Evolutionary conservation across 2,329 filamentous ascomycete species (phyloP).

Genomic region (Xylariaceae sp.): DNA sequence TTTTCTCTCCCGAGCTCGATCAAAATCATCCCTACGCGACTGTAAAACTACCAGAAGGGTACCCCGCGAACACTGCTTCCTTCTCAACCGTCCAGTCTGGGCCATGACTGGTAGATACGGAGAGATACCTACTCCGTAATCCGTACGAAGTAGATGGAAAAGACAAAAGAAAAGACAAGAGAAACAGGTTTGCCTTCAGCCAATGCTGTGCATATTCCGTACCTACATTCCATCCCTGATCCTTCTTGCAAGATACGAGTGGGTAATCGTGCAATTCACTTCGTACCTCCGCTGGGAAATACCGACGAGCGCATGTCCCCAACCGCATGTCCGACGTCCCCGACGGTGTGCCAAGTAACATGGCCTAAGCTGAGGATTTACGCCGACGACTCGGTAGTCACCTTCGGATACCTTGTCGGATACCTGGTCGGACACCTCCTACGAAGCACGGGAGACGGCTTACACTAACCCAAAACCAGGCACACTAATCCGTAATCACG

Average conservation of each 20-base stretch:
- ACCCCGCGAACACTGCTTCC: too few species aligned
- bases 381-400: not conserved
- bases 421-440: not conserved
- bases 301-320: slow-evolving; percentile 15
- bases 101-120: too few species aligned
- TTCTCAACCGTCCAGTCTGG: too few species aligned
- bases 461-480: too few species aligned
- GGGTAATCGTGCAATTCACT: not conserved
- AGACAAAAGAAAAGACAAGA: not conserved
- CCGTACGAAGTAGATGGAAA: too few species aligned
- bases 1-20: not conserved
- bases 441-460: too few species aligned
- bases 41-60: too few species aligned
- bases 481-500: too few species aligned
- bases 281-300: slow-evolving; percentile 1
- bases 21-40: not conserved
- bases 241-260: not conserved
- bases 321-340: slow-evolving; percentile 18
- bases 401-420: not conserved
- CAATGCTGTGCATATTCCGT: not conserved
- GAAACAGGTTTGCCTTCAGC: not conserved
- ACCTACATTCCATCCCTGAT: slow-evolving; percentile 1
- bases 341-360: not conserved
- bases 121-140: too few species aligned
- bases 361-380: not conserved